A percentile compares a stretch with the other conserved stretches of the same genome.
These are phyloP conservation scores for Cytospora leucostoma DNA, from an alignment of 2,329 filamentous ascomycete species.

Conservation along the genomic window DNA sequence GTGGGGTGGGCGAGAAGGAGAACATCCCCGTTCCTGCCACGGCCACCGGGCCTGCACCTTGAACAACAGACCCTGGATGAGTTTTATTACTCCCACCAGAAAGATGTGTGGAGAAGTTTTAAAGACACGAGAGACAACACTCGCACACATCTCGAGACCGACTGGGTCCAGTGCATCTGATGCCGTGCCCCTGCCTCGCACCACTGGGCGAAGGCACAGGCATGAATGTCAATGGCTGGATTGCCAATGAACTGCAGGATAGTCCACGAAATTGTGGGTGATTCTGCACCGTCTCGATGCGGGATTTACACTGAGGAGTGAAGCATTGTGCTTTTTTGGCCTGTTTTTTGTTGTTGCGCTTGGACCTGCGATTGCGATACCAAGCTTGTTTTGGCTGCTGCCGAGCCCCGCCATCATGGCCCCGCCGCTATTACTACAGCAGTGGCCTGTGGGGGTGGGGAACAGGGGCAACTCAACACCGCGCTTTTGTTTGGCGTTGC, in stretches of 20 bases:
- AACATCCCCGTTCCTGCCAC: not conserved
- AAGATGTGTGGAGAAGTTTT: too few relatives aligned
- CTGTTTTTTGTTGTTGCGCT: not conserved
- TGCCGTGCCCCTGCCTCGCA: too few relatives aligned
- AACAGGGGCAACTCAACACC: not conserved
- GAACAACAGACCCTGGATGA: not conserved
- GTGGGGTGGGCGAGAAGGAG: conserved; percentile 26
- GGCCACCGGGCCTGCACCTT: conserved; percentile 5
- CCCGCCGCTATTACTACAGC: too few relatives aligned
- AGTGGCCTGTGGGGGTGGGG: too few relatives aligned
- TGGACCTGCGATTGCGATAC: not conserved
- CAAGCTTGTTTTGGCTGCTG: not conserved
- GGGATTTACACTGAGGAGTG: not conserved
- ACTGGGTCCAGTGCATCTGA: not conserved
- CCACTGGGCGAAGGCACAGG: not conserved
- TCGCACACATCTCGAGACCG: not conserved
- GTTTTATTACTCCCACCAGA: too few relatives aligned
- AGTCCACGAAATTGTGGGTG: not conserved
- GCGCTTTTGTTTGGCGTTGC: not conserved
- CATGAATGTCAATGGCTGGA: not conserved
- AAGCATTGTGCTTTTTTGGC: not conserved
- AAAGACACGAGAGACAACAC: not conserved
- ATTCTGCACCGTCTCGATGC: not conserved
- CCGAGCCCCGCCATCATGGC: too few relatives aligned
- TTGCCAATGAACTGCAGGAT: not conserved